Percentiles rank a stretch among this genome's conserved stretches.
These are phyloP conservation scores for Oxyria digyna DNA, from an alignment of 148 eudicot species.

Conservation along the genomic window DNA sequence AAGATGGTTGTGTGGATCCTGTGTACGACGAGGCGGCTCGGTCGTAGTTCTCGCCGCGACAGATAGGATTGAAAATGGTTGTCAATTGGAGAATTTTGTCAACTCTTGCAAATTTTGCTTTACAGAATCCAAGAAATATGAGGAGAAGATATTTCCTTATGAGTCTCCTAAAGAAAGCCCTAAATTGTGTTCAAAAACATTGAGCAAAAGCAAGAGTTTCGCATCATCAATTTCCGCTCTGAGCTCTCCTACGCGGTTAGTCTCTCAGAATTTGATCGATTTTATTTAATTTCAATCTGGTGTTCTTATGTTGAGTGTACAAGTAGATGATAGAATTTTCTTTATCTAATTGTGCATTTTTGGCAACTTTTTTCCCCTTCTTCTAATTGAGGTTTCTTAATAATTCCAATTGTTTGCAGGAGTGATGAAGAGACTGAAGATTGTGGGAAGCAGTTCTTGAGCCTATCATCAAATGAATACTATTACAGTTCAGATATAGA, in stretches of 20 bases:
- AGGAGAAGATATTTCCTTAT: constrained; percentile 58
- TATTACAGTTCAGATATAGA: constrained; percentile 63
- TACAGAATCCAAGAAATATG: constrained; percentile 28
- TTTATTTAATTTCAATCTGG: not conserved
- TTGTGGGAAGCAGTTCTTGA: constrained; percentile 35
- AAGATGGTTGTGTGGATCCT: constrained; percentile 44
- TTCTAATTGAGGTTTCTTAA: not conserved
- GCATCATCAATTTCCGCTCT: constrained; percentile 29
- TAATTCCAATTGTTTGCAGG: not conserved
- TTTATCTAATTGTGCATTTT: not conserved
- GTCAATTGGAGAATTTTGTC: constrained; percentile 19
- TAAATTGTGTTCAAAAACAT: constrained; percentile 10
- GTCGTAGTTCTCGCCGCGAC: constrained; percentile 18
- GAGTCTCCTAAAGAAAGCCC: constrained; percentile 63
- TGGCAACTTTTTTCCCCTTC: not conserved
- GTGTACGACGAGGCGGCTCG: constrained; percentile 32
- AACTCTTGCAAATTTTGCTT: constrained; percentile 56
- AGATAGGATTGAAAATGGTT: constrained; percentile 11
- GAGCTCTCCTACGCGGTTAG: constrained; percentile 54
- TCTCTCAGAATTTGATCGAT: not conserved
- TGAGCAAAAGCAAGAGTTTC: constrained; percentile 16
- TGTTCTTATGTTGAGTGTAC: not conserved
- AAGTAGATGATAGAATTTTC: not conserved
- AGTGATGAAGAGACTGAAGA: constrained; percentile 27
- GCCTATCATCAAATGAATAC: constrained; percentile 35